Evolutionary conservation across 2,329 filamentous ascomycete genomes (phyloP).

Genomic region (Pseudogymnoascus verrucosus): DNA sequence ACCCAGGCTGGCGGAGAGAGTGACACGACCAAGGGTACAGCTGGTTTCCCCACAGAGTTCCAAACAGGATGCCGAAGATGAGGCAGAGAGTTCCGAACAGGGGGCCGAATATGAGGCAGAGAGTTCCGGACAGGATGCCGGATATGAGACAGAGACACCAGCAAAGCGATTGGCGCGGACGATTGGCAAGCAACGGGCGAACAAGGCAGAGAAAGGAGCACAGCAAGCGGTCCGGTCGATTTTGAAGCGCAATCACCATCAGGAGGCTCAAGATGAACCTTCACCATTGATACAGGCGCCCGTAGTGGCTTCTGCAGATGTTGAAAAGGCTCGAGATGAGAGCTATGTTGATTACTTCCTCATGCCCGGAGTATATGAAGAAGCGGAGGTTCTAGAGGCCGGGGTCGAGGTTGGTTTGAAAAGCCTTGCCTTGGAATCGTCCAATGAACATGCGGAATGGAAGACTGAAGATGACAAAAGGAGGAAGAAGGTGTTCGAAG

Average conservation of each 20-base stretch:
- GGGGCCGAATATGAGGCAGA: background rate
- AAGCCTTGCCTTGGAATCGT: background rate
- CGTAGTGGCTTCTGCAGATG: background rate
- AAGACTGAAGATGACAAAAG: background rate
- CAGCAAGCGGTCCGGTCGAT: background rate
- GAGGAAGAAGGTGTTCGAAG: background rate
- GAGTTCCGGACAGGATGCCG: background rate
- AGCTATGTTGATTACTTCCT: background rate
- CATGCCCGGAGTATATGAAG: background rate
- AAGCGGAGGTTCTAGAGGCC: background rate
- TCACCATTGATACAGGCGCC: background rate
- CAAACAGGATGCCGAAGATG: background rate
- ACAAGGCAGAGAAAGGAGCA: background rate
- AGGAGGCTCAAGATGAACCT: background rate
- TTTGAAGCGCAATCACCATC: background rate
- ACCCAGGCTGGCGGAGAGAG: background rate
- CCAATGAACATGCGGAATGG: background rate
- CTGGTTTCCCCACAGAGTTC: background rate
- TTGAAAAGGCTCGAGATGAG: background rate
- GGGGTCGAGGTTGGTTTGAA: background rate
- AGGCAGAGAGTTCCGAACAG: background rate
- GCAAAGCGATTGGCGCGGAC: background rate
- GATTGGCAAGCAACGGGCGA: background rate
- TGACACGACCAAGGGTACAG: background rate
- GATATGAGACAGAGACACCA: background rate